phyloP scores from a whole-genome alignment of 2,329 filamentous ascomycete species.

The Verticillium nonalfalfae region DNA sequence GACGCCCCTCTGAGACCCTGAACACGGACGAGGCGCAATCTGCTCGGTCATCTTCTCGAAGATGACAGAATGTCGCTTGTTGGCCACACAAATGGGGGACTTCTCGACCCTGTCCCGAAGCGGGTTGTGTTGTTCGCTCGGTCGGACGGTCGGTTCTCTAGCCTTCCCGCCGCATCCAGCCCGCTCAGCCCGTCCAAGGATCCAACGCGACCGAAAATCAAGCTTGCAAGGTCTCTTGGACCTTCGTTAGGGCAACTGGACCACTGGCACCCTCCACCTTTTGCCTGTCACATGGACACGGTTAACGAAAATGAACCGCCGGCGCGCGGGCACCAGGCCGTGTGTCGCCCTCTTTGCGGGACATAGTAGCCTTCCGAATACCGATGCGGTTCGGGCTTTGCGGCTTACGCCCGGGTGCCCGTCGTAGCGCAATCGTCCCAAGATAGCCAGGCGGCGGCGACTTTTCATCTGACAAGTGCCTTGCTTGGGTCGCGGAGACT shows the following conservation, averaged over 20 bases:
- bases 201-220: neutral
- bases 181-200: neutral
- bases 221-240: neutral
- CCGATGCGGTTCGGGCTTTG: neutral
- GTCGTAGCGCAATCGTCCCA: neutral
- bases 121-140: neutral
- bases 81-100: too few relatives aligned
- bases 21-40: neutral
- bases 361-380: neutral
- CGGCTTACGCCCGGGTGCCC: neutral
- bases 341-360: neutral
- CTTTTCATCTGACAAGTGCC: neutral
- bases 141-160: neutral
- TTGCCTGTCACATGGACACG: conserved; percentile 3
- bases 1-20: neutral
- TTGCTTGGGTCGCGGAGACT: neutral
- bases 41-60: neutral
- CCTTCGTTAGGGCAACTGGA: neutral
- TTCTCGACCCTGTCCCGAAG: neutral
- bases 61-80: neutral
- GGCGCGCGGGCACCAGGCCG: neutral
- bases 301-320: conserved; percentile 2
- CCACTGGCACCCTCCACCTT: neutral
- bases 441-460: neutral
- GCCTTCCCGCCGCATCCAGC: neutral